Evolutionary conservation across 1,284 basidiomycete genomes (phyloP).

Genomic region (Ganoderma lucidum): DNA sequence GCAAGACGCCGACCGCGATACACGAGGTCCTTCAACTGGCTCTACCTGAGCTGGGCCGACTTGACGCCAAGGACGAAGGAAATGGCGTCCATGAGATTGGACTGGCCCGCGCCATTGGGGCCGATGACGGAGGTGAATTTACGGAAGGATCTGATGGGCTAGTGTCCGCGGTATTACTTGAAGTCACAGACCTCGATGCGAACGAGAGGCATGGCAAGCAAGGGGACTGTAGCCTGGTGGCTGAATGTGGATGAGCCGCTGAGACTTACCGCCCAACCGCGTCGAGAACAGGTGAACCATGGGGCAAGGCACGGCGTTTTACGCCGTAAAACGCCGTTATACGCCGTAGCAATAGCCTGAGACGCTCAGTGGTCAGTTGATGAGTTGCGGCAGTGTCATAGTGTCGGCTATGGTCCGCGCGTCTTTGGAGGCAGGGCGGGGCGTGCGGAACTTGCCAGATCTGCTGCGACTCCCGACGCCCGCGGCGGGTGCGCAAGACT

Average conservation of each 20-base stretch:
- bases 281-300: no score
- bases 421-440: no score
- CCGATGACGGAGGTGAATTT: slow-evolving; percentile 97
- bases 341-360: no score
- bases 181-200: slow-evolving; percentile 92
- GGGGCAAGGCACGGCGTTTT: no score
- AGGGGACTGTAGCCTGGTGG: slow-evolving; percentile 58
- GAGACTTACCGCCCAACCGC: slow-evolving; percentile 18
- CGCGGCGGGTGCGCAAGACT: no score
- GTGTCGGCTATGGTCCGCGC: no score
- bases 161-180: slow-evolving; percentile 92
- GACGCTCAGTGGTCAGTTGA: no score
- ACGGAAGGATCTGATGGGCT: slow-evolving; percentile 90
- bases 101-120: slow-evolving; percentile 99
- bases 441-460: no score
- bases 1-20: slow-evolving; percentile 89
- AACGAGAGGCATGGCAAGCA: slow-evolving; percentile 67
- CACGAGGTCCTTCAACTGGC: slow-evolving; percentile 94
- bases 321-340: no score
- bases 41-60: slow-evolving; percentile 91
- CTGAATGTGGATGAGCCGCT: slow-evolving; percentile 3
- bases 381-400: no score
- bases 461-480: no score
- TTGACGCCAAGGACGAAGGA: slow-evolving; percentile 98
- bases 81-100: slow-evolving; percentile 99